Evolutionary conservation across 2,329 filamentous ascomycete species (phyloP).

Genomic region (Tolypocladium pustulatum): DNA sequence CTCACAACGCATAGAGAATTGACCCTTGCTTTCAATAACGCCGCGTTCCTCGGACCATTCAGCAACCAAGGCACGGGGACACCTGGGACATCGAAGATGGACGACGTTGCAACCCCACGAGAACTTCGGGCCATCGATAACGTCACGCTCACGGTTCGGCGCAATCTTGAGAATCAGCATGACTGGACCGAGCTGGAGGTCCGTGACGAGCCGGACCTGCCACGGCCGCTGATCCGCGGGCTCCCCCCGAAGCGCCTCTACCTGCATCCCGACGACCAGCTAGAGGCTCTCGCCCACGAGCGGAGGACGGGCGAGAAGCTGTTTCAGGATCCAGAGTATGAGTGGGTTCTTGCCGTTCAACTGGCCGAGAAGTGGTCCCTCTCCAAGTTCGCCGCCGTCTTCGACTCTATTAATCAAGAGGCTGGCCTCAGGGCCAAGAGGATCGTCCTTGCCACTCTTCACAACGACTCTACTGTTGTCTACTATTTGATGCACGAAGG

Average conservation of each 20-base stretch:
- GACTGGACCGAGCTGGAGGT: constrained; percentile 56
- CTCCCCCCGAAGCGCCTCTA: constrained; percentile 65
- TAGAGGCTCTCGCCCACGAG: constrained; percentile 56
- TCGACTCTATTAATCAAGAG: constrained; percentile 47
- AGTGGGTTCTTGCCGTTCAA: constrained; percentile 71
- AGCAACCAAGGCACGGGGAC: background rate
- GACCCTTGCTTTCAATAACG: background rate
- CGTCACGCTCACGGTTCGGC: constrained; percentile 40
- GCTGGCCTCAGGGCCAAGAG: constrained; percentile 48
- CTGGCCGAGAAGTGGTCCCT: constrained; percentile 64
- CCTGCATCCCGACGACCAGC: constrained; percentile 73
- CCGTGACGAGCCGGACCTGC: constrained; percentile 32
- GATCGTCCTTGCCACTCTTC: constrained; percentile 62
- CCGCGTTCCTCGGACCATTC: background rate
- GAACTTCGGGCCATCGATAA: constrained; percentile 1
- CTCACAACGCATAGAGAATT: background rate
- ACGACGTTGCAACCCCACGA: background rate
- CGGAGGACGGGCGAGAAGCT: constrained; percentile 34
- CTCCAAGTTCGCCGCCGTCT: constrained; percentile 54
- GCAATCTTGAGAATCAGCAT: constrained; percentile 67
- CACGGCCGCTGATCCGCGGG: constrained; percentile 59
- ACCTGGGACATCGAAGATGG: background rate
- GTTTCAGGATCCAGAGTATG: constrained; percentile 43
- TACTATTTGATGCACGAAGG: constrained; percentile 82
- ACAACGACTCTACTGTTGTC: constrained; percentile 72